These are phyloP conservation scores for Myxozyma nipponensis DNA, from an alignment of 805 yeast genomes.

Conservation along the genomic window DNA sequence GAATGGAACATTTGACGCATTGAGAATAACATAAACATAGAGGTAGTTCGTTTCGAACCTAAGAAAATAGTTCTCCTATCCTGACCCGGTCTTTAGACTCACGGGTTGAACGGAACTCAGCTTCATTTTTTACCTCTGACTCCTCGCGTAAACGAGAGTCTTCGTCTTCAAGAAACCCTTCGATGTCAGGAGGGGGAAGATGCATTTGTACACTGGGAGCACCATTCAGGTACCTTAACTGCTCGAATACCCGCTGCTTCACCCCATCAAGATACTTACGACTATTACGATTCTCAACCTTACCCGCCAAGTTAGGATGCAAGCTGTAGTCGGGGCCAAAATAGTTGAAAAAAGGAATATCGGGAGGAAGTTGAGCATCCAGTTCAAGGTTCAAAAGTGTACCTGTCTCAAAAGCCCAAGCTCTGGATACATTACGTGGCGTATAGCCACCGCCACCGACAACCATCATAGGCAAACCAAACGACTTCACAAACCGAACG, in stretches of 20 bases:
- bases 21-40: too few species aligned
- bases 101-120: slow-evolving; percentile 10
- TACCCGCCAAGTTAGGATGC: slow-evolving; percentile 77
- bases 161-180: slow-evolving; percentile 40
- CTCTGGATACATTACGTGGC: slow-evolving; percentile 90
- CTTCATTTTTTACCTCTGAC: slow-evolving; percentile 27
- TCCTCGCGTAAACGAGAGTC: slow-evolving; percentile 38
- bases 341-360: slow-evolving; percentile 71
- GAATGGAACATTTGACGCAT: too few species aligned
- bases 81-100: slow-evolving; percentile 28
- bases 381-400: slow-evolving; percentile 73
- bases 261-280: slow-evolving; percentile 79
- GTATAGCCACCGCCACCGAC: slow-evolving; percentile 99
- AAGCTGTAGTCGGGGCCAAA: slow-evolving; percentile 88
- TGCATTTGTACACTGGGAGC: slow-evolving; percentile 95
- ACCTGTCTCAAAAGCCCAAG: slow-evolving; percentile 94
- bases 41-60: too few species aligned
- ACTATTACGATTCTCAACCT: slow-evolving; percentile 80
- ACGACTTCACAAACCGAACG: slow-evolving; percentile 77
- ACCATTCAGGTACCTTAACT: slow-evolving; percentile 72
- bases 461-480: slow-evolving; percentile 86
- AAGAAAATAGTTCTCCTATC: slow-evolving; percentile 30
- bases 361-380: slow-evolving; percentile 69
- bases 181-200: slow-evolving; percentile 71
- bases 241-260: slow-evolving; percentile 70